A percentile compares a stretch with the other conserved stretches of the same genome.
phyloP scores from a whole-genome alignment of 495 filamentous ascomycete species.

The Penicillium steckii region DNA sequence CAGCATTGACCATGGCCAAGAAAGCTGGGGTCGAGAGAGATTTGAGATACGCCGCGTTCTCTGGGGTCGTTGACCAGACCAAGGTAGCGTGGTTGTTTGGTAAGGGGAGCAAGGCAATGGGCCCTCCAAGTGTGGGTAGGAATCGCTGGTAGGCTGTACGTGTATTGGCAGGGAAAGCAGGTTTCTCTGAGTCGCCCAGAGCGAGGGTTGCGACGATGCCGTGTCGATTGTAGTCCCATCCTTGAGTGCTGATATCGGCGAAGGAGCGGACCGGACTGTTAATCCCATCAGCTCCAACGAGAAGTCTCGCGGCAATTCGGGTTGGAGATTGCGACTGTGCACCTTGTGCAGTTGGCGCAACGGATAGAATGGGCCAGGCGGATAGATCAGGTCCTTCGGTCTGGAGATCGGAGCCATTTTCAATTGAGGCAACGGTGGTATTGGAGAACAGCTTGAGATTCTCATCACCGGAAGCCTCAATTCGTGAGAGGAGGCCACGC shows the following conservation, averaged over 20 bases:
- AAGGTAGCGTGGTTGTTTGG: conserved; percentile 79
- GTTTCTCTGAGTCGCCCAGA: conserved; percentile 50
- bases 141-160: conserved; percentile 94
- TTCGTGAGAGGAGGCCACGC: conserved; percentile 65
- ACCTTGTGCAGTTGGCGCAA: conserved; percentile 44
- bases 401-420: conserved; percentile 60
- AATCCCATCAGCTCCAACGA: conserved; percentile 91
- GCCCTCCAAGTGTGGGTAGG: conserved; percentile 74
- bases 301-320: conserved; percentile 71
- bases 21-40: conserved; percentile 69
- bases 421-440: conserved; percentile 72
- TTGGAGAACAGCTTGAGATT: conserved; percentile 68
- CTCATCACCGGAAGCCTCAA: conserved; percentile 63
- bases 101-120: conserved; percentile 85
- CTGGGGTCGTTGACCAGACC: conserved; percentile 88
- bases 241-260: conserved; percentile 76
- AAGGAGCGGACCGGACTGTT: conserved; percentile 92
- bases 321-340: conserved; percentile 33
- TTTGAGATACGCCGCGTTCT: conserved; percentile 78
- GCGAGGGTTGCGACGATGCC: conserved; percentile 88
- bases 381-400: conserved; percentile 70
- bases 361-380: conserved; percentile 79
- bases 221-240: conserved; percentile 92
- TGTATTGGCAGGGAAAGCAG: conserved; percentile 33
- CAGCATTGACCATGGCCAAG: conserved; percentile 86